Evolutionary conservation across 805 yeast species (phyloP).

Genomic region (Teunomyces lycoperdinae): DNA sequence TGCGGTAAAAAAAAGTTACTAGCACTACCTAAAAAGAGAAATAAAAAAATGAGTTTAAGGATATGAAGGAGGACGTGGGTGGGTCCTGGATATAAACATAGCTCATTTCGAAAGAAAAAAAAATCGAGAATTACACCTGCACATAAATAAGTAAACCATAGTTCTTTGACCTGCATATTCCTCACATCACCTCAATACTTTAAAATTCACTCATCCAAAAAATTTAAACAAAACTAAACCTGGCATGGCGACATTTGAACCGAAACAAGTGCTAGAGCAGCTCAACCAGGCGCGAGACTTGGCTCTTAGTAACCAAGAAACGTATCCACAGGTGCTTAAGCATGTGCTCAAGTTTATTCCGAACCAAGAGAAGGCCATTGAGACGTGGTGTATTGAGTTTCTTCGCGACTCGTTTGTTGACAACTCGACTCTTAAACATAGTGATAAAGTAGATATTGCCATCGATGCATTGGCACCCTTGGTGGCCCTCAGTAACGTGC

Average conservation of each 20-base stretch:
- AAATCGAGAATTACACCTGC: background rate
- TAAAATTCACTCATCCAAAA: background rate
- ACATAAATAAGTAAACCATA: background rate
- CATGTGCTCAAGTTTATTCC: conserved; percentile 37
- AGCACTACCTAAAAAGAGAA: too few relatives aligned
- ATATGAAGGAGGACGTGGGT: background rate
- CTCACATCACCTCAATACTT: too few relatives aligned
- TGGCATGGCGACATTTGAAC: conserved; percentile 8
- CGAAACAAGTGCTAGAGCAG: conserved; percentile 22
- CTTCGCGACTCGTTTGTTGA: conserved; percentile 34
- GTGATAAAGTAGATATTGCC: conserved; percentile 37
- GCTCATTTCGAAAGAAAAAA: too few relatives aligned
- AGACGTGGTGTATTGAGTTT: conserved; percentile 42
- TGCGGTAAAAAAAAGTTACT: too few relatives aligned
- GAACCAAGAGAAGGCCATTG: conserved; percentile 32
- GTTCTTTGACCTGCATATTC: background rate
- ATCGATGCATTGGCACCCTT: conserved; percentile 38
- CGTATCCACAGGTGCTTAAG: conserved; percentile 43
- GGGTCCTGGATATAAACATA: too few relatives aligned
- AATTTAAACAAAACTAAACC: background rate
- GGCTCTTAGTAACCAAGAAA: conserved; percentile 27
- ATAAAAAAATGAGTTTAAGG: background rate
- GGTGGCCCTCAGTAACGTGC: conserved; percentile 22
- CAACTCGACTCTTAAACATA: conserved; percentile 16
- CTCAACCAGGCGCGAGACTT: conserved; percentile 37